A percentile compares a stretch with the other conserved stretches of the same genome.
Evolutionary conservation across 2,329 filamentous ascomycete genomes (phyloP).

Genomic region (Fusarium chuoi): DNA sequence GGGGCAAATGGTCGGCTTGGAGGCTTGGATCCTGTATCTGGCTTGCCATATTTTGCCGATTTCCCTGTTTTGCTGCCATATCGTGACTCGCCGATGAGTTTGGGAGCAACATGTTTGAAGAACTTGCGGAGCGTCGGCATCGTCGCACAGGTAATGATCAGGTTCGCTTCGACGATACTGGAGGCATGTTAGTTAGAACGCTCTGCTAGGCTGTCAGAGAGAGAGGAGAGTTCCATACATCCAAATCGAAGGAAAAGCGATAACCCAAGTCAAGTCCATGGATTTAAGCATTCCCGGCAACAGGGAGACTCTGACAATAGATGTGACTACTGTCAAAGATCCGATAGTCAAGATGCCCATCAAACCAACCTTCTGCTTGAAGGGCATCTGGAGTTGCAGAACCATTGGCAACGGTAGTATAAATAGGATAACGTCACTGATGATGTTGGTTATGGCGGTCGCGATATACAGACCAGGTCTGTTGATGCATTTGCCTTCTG

Average conservation of each 20-base stretch:
- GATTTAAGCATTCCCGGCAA: slow-evolving; percentile 42
- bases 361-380: slow-evolving; percentile 58
- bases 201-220: not conserved
- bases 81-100: slow-evolving; percentile 43
- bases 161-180: slow-evolving; percentile 50
- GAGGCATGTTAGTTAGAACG: not conserved
- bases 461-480: slow-evolving; percentile 59
- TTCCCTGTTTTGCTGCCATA: slow-evolving; percentile 38
- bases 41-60: slow-evolving; percentile 30
- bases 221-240: slow-evolving; percentile 35
- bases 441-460: slow-evolving; percentile 59
- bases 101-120: slow-evolving; percentile 51
- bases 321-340: slow-evolving; percentile 49
- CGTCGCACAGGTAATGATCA: slow-evolving; percentile 54
- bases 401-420: slow-evolving; percentile 59
- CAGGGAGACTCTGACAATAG: slow-evolving; percentile 45
- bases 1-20: slow-evolving; percentile 5
- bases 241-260: slow-evolving; percentile 44
- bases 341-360: slow-evolving; percentile 58
- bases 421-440: slow-evolving; percentile 59
- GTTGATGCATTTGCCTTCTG: slow-evolving; percentile 55
- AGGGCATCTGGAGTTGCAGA: slow-evolving; percentile 56
- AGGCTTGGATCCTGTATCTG: slow-evolving; percentile 21
- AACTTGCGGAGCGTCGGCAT: slow-evolving; percentile 54
- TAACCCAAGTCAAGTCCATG: slow-evolving; percentile 45